phyloP scores from a whole-genome alignment of 306 rosid species.

The Delonix regia region DNA sequence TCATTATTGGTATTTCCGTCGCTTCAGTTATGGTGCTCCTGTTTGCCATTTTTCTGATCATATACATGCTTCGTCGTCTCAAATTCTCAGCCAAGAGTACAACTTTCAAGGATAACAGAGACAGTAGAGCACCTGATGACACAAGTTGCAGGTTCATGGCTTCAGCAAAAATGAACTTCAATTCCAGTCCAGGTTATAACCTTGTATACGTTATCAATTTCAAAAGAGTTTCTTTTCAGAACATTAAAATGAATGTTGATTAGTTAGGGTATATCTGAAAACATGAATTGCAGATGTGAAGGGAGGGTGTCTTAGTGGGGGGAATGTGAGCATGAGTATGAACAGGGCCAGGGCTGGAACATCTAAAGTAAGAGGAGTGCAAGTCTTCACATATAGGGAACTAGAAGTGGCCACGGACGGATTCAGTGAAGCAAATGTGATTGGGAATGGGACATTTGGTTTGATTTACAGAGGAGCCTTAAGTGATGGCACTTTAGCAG shows the following conservation, averaged over 20 bases:
- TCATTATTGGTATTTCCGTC: slow-evolving; percentile 49
- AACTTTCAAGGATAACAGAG: slow-evolving; percentile 43
- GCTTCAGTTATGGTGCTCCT: slow-evolving; percentile 44
- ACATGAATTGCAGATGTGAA: slow-evolving; percentile 59
- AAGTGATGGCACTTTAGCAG: slow-evolving; percentile 77
- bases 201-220: not conserved
- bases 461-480: slow-evolving; percentile 75
- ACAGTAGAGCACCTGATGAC: slow-evolving; percentile 39
- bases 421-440: slow-evolving; percentile 67
- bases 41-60: slow-evolving; percentile 46
- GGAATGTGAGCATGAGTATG: slow-evolving; percentile 52
- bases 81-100: slow-evolving; percentile 46
- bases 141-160: slow-evolving; percentile 60
- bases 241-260: not conserved
- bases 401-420: slow-evolving; percentile 71
- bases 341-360: slow-evolving; percentile 52
- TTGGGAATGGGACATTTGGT: slow-evolving; percentile 68
- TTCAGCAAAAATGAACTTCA: slow-evolving; percentile 49
- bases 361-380: slow-evolving; percentile 66
- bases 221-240: not conserved
- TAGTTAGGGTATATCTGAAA: not conserved
- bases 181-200: slow-evolving; percentile 79
- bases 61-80: slow-evolving; percentile 62
- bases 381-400: slow-evolving; percentile 87
- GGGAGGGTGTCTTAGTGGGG: slow-evolving; percentile 82